Evolutionary conservation across 352 stramenopile genomes (phyloP).

Genomic region (Elongisporangium senticosum): DNA sequence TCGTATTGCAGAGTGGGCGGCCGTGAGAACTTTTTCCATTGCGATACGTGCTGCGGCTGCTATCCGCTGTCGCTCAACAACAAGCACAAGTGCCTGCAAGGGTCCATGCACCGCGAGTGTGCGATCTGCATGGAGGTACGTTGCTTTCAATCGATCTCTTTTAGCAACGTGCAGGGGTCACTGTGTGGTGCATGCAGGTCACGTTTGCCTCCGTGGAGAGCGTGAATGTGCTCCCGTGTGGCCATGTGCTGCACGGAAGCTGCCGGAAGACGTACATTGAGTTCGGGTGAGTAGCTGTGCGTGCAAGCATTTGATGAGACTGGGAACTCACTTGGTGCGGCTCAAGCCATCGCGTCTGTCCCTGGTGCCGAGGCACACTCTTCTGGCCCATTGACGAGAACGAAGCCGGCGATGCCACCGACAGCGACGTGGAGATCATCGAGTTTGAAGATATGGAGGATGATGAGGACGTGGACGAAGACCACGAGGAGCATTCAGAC

Average conservation of each 20-base stretch:
- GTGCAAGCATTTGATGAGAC: neutral
- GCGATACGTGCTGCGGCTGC: constrained; percentile 68
- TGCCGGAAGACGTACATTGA: constrained; percentile 64
- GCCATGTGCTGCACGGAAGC: constrained; percentile 66
- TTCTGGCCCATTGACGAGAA: constrained; percentile 40
- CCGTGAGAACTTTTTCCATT: constrained; percentile 79
- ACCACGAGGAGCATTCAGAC: constrained; percentile 9
- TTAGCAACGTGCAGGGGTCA: too few relatives aligned
- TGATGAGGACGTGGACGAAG: constrained; percentile 9
- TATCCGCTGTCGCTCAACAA: constrained; percentile 62
- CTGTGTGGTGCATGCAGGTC: constrained; percentile 18
- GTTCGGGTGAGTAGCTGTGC: constrained; percentile 4
- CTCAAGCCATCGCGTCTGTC: constrained; percentile 50
- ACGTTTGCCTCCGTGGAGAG: constrained; percentile 73
- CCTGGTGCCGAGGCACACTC: constrained; percentile 40
- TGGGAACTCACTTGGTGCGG: constrained; percentile 1
- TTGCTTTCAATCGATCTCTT: neutral
- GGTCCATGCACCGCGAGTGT: constrained; percentile 77
- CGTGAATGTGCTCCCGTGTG: constrained; percentile 65
- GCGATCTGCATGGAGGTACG: constrained; percentile 73
- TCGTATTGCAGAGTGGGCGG: constrained; percentile 48
- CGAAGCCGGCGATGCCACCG: constrained; percentile 9
- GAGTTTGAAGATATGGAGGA: constrained; percentile 8
- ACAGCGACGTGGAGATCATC: constrained; percentile 9
- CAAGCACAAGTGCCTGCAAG: constrained; percentile 77